phyloP scores from a whole-genome alignment of 2,329 filamentous ascomycete genomes.

The Calonectria honghensis region DNA sequence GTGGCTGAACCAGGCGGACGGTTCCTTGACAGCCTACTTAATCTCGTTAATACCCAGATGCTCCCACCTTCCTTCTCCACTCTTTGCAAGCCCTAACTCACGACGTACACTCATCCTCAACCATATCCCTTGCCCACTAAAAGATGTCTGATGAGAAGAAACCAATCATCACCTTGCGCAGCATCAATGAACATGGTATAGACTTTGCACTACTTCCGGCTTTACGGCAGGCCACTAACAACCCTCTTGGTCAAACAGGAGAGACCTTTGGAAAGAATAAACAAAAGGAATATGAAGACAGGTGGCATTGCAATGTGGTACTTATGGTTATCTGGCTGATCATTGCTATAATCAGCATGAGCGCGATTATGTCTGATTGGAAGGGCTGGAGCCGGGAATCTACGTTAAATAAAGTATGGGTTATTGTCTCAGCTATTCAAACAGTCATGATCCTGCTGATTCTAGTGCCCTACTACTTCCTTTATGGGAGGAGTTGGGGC shows the following conservation, averaged over 20 bases:
- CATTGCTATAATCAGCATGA: not conserved
- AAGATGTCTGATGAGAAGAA: not conserved
- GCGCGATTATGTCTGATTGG: not conserved
- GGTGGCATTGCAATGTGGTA: not conserved
- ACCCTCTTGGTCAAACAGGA: not conserved
- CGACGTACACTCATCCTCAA: not conserved
- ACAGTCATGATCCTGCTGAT: not conserved
- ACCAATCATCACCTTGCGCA: not conserved
- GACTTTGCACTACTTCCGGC: not conserved
- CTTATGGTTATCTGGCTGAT: not conserved
- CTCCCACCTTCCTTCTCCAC: not conserved
- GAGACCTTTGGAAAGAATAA: not conserved
- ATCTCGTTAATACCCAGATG: not conserved
- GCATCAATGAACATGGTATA: not conserved
- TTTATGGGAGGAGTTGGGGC: not conserved
- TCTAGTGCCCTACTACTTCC: not conserved
- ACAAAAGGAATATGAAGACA: not conserved
- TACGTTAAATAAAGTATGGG: not conserved
- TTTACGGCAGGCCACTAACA: not conserved
- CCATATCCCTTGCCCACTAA: not conserved
- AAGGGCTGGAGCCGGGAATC: slow-evolving; percentile 1
- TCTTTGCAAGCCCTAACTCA: not conserved
- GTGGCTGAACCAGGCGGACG: not conserved
- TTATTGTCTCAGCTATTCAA: not conserved
- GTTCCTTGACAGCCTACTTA: not conserved